Evolutionary conservation across 345 rosid species (phyloP).

Genomic region (Salix udensis): DNA sequence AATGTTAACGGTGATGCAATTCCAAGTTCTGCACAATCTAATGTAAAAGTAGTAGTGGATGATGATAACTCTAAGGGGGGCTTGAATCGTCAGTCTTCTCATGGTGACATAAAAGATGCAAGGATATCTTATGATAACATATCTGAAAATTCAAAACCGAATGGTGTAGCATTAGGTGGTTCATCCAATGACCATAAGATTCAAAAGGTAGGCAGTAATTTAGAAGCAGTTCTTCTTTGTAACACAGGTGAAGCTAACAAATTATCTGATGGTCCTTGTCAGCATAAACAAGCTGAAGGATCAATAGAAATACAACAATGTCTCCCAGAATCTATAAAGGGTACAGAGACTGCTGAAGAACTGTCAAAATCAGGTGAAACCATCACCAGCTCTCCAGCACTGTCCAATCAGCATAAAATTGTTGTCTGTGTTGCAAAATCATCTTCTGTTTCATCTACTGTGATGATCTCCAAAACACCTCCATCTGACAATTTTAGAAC

Average conservation of each 20-base stretch:
- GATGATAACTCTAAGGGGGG: conserved; percentile 29
- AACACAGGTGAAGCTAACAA: conserved; percentile 33
- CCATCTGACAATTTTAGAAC: conserved; percentile 39
- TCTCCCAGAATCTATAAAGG: conserved; percentile 36
- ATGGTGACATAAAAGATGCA: conserved; percentile 33
- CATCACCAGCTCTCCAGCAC: conserved; percentile 29
- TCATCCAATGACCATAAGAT: conserved; percentile 38
- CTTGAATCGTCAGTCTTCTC: conserved; percentile 29
- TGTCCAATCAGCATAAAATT: conserved; percentile 37
- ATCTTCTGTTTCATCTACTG: conserved; percentile 34
- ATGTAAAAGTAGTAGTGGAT: conserved; percentile 31
- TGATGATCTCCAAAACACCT: conserved; percentile 35
- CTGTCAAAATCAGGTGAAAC: conserved; percentile 34
- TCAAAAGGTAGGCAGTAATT: conserved; percentile 30
- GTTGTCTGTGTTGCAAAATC: conserved; percentile 46
- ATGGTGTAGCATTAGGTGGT: conserved; percentile 27
- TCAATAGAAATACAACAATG: conserved; percentile 28
- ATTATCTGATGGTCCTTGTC: conserved; percentile 20
- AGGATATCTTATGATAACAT: conserved; percentile 26
- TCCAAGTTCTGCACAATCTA: conserved; percentile 23
- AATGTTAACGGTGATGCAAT: conserved; percentile 23
- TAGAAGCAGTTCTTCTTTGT: conserved; percentile 42
- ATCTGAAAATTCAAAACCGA: conserved; percentile 32
- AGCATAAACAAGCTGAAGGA: conserved; percentile 36
- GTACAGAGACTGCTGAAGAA: conserved; percentile 35